Conservation (phyloP, 73 alveolate genomes). For the Effrenium voratum region DNA sequence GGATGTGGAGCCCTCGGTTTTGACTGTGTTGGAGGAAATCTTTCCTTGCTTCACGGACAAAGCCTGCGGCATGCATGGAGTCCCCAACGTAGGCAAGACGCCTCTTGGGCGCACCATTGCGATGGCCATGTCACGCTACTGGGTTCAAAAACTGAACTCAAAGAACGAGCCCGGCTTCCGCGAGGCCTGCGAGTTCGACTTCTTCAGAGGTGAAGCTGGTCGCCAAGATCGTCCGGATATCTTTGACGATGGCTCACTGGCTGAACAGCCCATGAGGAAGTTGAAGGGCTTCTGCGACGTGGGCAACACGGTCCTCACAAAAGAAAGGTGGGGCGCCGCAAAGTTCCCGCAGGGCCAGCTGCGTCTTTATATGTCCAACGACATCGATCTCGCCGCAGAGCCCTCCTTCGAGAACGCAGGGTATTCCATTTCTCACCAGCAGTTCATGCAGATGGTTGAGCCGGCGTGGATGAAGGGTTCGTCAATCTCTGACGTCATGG, state of each 20-base stretch:
- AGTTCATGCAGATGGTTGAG: conserved; percentile 7
- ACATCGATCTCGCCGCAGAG: not conserved
- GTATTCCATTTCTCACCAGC: not conserved
- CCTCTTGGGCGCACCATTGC: conserved; percentile 19
- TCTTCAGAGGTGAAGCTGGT: conserved; percentile 37
- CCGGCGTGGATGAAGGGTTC: conserved; percentile 32
- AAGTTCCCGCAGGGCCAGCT: conserved; percentile 31
- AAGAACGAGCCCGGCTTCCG: not conserved
- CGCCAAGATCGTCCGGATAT: conserved; percentile 45
- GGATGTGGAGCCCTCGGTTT: conserved; percentile 19
- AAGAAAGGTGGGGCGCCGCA: conserved; percentile 60
- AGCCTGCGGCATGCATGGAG: conserved; percentile 55
- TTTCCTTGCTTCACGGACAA: conserved; percentile 47
- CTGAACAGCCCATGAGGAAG: conserved; percentile 44
- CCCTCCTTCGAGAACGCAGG: not conserved
- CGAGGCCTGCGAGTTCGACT: conserved; percentile 31
- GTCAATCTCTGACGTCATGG: not conserved
- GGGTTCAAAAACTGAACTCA: not conserved
- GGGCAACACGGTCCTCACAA: conserved; percentile 40
- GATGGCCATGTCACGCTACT: conserved; percentile 54
- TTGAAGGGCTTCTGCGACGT: conserved; percentile 50
- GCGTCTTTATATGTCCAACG: not conserved
- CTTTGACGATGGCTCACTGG: conserved; percentile 21
- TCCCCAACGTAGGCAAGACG: conserved; percentile 62
- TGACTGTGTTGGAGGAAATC: conserved; percentile 9